Evolutionary conservation across 140 eudicot genomes (phyloP).

Genomic region (Ambrosia hybrid): DNA sequence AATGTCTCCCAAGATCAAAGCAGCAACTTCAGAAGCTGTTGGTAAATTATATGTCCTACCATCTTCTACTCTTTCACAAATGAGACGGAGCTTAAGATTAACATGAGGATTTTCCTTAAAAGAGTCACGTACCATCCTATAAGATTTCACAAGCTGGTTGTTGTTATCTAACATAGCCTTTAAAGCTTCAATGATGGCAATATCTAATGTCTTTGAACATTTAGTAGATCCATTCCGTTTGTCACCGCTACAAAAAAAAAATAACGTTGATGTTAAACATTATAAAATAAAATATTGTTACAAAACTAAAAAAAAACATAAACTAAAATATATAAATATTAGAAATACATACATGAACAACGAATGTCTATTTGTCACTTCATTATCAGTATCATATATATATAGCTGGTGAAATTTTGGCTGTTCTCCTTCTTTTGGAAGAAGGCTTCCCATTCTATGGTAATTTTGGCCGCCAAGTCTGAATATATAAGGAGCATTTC

Average conservation of each 20-base stretch:
- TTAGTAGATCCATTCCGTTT: not conserved
- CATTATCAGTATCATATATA: not conserved
- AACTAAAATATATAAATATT: not conserved
- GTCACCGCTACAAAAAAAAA: not conserved
- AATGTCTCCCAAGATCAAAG: conserved; percentile 1
- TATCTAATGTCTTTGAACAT: not conserved
- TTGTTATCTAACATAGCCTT: too few relatives aligned
- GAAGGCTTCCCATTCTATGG: not conserved
- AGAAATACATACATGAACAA: not conserved
- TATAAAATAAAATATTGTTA: too few relatives aligned
- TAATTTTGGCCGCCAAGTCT: not conserved
- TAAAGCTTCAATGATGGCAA: not conserved
- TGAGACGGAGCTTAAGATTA: not conserved
- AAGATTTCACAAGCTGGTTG: not conserved
- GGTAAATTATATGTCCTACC: not conserved
- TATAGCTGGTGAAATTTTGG: not conserved
- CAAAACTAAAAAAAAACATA: not conserved
- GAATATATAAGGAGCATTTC: not conserved
- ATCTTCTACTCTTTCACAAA: not conserved
- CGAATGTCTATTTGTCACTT: not conserved
- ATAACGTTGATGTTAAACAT: too few relatives aligned
- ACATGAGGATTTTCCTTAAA: not conserved
- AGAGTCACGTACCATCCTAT: not conserved
- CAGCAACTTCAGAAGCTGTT: not conserved
- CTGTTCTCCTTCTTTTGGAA: not conserved